Base-by-base conservation (phyloP, 768 basidiomycete species). In the Pisolithus albus region DNA sequence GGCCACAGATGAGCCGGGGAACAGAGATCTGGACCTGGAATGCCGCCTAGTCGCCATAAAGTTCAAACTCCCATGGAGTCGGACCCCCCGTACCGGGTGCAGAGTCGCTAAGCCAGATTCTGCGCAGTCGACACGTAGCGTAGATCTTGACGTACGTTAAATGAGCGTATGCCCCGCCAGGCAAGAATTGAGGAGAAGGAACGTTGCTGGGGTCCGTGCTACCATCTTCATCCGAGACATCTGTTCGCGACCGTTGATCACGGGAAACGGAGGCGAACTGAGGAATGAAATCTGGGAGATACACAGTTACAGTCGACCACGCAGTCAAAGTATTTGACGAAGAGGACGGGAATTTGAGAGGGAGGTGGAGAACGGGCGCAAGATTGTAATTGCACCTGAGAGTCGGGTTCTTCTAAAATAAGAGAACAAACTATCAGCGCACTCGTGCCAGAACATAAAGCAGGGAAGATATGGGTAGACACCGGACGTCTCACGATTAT, bases 121-220 rank as follows among this genome's bases (percentile, higher is more conserved):
- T 73, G 55, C 84, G 72, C 58, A 91, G 67, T 36, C 88, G 78
- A 68, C 88, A 91, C 36, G 78, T 87, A 19, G 87, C 86, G 62
- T 88, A 84, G 42, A 91, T 76, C 63, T 83, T 85, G 57, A 90
- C 72, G 59, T 81, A 86, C n/a, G 80, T 75, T 43, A 84, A 73
- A 70, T 86, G 80, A 0, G 84, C 80, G 62, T 81, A 86, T 44
- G 68, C 68, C 45, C 80, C 80, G 53, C 67, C 71, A 19, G 87
- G 86, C 39, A 60, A 64, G 57, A 48, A 47, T 56, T 51, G 54
- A 57, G 59, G 53, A 54, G 46, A 45, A 61, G 57, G 30, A 48
- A 13, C 38, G 44, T 52, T 28, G 52, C 51, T 56, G 50, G 21
- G 40, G 36, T 55, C 64, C 55, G 56, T 56, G 50, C 62, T 56